phyloP scores from a whole-genome alignment of 352 stramenopile species.

The Lagenidium giganteum region DNA sequence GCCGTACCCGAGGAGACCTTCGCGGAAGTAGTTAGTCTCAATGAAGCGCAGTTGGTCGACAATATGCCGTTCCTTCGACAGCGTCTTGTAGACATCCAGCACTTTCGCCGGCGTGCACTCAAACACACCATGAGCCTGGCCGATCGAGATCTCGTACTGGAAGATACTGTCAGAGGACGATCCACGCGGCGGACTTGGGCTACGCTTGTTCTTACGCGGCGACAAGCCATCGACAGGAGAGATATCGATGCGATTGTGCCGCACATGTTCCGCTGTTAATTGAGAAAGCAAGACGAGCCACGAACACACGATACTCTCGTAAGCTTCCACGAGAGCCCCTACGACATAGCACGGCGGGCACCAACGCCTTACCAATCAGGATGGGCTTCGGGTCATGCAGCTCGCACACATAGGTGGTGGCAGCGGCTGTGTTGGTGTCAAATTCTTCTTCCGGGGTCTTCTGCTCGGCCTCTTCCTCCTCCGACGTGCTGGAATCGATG shows the following conservation, averaged over 20 bases:
- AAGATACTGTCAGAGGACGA: constrained; percentile 34
- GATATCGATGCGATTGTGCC: constrained; percentile 55
- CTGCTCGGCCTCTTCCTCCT: no score
- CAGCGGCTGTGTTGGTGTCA: no score
- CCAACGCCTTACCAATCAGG: constrained; percentile 41
- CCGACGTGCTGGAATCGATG: no score
- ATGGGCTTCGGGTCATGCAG: constrained; percentile 72
- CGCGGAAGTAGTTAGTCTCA: constrained; percentile 63
- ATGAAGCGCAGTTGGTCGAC: constrained; percentile 54
- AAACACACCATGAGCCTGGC: constrained; percentile 46
- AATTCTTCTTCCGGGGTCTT: no score
- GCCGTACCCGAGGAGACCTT: constrained; percentile 42
- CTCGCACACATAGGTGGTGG: constrained; percentile 76
- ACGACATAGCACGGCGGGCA: not conserved
- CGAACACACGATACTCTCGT: no score
- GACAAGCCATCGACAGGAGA: constrained; percentile 27
- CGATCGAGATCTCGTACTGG: constrained; percentile 66
- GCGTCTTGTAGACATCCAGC: constrained; percentile 49
- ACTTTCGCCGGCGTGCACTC: constrained; percentile 56
- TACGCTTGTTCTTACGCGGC: constrained; percentile 19
- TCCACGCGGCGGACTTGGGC: constrained; percentile 4
- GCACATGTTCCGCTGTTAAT: constrained; percentile 52
- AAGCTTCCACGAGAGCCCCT: not conserved
- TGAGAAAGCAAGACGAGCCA: not conserved
- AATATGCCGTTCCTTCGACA: constrained; percentile 41